Evolutionary conservation across 345 rosid species (phyloP), one percentile per base, ranked within the genome.

Genomic region (Psidium friedrichsthalianum): DNA sequence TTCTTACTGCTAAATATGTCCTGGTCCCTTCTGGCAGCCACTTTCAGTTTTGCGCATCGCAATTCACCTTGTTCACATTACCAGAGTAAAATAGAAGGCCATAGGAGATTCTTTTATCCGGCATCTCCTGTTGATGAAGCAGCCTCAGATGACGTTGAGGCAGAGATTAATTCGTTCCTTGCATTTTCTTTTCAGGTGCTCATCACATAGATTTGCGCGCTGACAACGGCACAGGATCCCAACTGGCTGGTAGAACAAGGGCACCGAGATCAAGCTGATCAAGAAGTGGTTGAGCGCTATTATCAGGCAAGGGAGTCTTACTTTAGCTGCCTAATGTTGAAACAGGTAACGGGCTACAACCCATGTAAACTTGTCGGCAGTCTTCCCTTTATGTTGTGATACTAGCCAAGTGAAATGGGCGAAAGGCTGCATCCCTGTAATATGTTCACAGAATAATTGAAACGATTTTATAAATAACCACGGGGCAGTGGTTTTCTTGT

Each of bases 141-240:
- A 32, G 78, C 44, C 24, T 4, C 44, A 8, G 44, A 64, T 64
- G 78, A 20, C 0, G 24, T 64, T 20, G 12, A 64, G 44, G 24
- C 78, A 64, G 78, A 64, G 78, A 16, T 64, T 64, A 64, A 64
- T 64, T 64, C 24, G 11, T 64, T 32, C 78, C 44, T 8, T 32
- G 78, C 84, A 64, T 64, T 18, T 32, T 64, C 18, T 22, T 86
- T 21, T 84, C 88, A 96, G 98, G 99, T 84, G 98, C 95, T 52
- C 99, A 96, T 91, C 99, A 96, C 88, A 88, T 92, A 82, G 97
- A 96, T 89, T 89, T 95, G 91, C 97, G 98, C 54, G 87, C 95
- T 29, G 88, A n/a, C 98, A 27, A 93, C 90, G 3, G 83, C 90
- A 0, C 94, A 92, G 29, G 98, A 96, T 88, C 98, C 98, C 10